Conservation (phyloP, 2,329 filamentous ascomycete species). For the Colletotrichum melonis region DNA sequence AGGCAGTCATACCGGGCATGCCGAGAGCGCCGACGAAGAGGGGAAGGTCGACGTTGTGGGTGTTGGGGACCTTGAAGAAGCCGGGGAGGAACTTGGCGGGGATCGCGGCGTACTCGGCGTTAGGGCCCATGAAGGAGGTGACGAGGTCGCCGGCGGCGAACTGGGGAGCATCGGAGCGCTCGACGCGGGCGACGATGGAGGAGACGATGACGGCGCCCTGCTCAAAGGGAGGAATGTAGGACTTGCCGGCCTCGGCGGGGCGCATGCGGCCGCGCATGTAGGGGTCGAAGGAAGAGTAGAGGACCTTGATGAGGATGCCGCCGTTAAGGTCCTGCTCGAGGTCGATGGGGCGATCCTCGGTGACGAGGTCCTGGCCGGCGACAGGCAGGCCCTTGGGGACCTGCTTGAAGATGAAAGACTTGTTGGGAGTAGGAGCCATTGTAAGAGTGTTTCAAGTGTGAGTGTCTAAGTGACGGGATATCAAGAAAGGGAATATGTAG, state of each 20-base stretch:
- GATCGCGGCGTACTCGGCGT: constrained; percentile 72
- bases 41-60: constrained; percentile 72
- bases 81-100: constrained; percentile 28
- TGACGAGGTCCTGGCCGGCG: constrained; percentile 74
- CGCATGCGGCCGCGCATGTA: constrained; percentile 89
- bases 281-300: constrained; percentile 84
- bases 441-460: not conserved
- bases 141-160: constrained; percentile 63
- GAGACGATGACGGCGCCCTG: constrained; percentile 74
- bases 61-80: constrained; percentile 68
- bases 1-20: constrained; percentile 74
- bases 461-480: not conserved
- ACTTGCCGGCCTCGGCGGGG: constrained; percentile 65
- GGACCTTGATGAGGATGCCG: constrained; percentile 76
- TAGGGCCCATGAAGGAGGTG: constrained; percentile 57
- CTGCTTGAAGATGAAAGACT: constrained; percentile 79
- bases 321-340: constrained; percentile 69
- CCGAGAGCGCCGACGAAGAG: constrained; percentile 78
- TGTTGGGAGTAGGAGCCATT: constrained; percentile 70
- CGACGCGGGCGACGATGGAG: constrained; percentile 72
- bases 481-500: not conserved
- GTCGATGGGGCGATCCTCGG: constrained; percentile 78
- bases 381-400: constrained; percentile 75
- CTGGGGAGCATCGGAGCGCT: constrained; percentile 72
- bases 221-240: constrained; percentile 73